These are phyloP conservation scores for Hydnomerulius pinastri DNA, from an alignment of 768 basidiomycete genomes.

Conservation along the genomic window DNA sequence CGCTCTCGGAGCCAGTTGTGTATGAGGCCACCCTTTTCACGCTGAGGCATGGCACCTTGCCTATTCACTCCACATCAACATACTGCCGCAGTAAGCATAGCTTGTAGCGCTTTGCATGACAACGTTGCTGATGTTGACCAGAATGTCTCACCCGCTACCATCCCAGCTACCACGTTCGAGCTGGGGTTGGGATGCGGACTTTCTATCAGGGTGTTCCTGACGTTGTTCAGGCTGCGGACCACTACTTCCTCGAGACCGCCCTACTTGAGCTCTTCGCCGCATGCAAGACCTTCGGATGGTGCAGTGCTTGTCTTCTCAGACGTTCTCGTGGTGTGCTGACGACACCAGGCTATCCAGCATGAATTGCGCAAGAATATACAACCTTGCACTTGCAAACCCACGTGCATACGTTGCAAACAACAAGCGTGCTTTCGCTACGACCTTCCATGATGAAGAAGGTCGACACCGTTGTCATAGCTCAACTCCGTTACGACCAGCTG, in stretches of 20 bases:
- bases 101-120: too few relatives aligned
- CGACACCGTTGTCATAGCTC: too few relatives aligned
- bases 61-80: slow-evolving; percentile 22
- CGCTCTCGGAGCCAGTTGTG: too few relatives aligned
- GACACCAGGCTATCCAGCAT: slow-evolving; percentile 2
- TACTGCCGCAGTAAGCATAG: slow-evolving; percentile 24
- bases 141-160: slow-evolving; percentile 1
- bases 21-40: too few relatives aligned
- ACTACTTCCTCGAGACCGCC: slow-evolving; percentile 14
- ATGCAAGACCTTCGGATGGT: slow-evolving; percentile 8
- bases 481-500: slow-evolving; percentile 10
- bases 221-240: slow-evolving; percentile 11
- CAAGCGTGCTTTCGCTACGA: neutral
- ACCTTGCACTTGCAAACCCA: neutral
- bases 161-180: neutral
- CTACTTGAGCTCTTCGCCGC: slow-evolving; percentile 12
- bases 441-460: neutral
- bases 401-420: neutral
- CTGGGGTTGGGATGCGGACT: neutral
- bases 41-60: slow-evolving; percentile 18
- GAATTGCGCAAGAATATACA: slow-evolving; percentile 6
- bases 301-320: neutral
- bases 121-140: too few relatives aligned
- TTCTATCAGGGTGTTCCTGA: slow-evolving; percentile 16
- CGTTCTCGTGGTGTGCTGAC: neutral